Percentiles rank a stretch among this genome's conserved stretches.
These are phyloP conservation scores for Saxophila tyrrhenica DNA, from an alignment of 495 filamentous ascomycete genomes.

Conservation along the genomic window DNA sequence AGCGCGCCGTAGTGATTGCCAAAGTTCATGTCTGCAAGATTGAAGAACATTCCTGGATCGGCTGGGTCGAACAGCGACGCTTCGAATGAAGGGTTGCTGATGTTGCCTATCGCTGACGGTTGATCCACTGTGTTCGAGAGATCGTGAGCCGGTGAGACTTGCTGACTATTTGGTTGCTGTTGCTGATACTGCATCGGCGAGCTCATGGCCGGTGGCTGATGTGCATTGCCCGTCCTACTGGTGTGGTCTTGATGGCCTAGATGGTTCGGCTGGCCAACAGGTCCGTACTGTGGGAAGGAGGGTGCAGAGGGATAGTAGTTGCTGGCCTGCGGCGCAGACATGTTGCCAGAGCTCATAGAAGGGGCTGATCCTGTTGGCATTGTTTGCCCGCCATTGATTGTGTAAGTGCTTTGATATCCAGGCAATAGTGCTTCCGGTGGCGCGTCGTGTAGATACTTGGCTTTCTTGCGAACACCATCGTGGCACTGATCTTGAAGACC, in stretches of 20 bases:
- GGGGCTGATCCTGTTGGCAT: constrained; percentile 7
- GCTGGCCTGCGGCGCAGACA: constrained; percentile 10
- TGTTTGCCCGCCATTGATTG: constrained; percentile 25
- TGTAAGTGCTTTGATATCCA: constrained; percentile 40
- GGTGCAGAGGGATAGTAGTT: constrained; percentile 18
- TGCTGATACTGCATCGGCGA: constrained; percentile 23
- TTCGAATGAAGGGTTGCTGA: constrained; percentile 10
- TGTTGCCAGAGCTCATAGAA: neutral
- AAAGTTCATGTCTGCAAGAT: constrained; percentile 86
- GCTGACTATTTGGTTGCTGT: constrained; percentile 16
- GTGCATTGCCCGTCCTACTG: constrained; percentile 11
- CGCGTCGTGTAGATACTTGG: constrained; percentile 96
- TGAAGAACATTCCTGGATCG: constrained; percentile 83
- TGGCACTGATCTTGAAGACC: constrained; percentile 82
- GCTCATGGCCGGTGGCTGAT: neutral
- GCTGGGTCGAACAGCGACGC: constrained; percentile 63
- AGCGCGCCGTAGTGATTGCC: constrained; percentile 87
- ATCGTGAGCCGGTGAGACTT: constrained; percentile 30
- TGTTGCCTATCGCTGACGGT: neutral
- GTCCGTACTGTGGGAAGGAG: constrained; percentile 2
- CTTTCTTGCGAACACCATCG: constrained; percentile 95
- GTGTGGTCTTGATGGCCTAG: constrained; percentile 12
- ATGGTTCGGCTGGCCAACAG: constrained; percentile 1
- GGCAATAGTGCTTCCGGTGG: constrained; percentile 65
- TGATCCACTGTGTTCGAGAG: constrained; percentile 23